Percentiles rank a stretch among this genome's conserved stretches.
phyloP scores from a whole-genome alignment of 345 rosid species.

The rapeseed (Brassica napus) region DNA sequence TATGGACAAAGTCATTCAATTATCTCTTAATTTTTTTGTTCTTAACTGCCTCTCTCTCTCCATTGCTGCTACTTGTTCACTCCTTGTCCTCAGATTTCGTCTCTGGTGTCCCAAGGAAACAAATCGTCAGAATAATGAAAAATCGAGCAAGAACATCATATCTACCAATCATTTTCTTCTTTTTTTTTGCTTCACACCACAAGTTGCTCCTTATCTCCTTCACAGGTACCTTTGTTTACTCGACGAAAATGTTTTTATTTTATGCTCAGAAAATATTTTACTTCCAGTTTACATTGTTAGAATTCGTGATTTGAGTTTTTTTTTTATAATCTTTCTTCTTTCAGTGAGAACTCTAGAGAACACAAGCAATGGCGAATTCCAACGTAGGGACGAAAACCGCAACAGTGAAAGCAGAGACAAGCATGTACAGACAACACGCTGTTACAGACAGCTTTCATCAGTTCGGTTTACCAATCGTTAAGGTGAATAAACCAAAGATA shows the following conservation, averaged over 20 bases:
- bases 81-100: not conserved
- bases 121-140: constrained; percentile 7
- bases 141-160: not conserved
- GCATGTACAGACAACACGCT: constrained; percentile 48
- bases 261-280: not conserved
- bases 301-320: not conserved
- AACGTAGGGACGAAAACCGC: constrained; percentile 43
- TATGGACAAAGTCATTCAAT: too few relatives aligned
- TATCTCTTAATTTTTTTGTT: too few relatives aligned
- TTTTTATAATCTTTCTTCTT: not conserved
- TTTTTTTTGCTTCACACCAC: constrained; percentile 6
- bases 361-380: constrained; percentile 40
- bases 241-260: not conserved
- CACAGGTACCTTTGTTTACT: not conserved
- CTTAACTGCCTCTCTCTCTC: too few relatives aligned
- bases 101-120: not conserved
- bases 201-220: constrained; percentile 5
- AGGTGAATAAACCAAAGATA: constrained; percentile 45
- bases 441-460: constrained; percentile 40
- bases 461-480: constrained; percentile 30
- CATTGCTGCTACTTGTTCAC: not conserved
- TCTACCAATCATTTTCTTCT: not conserved
- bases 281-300: not conserved
- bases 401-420: constrained; percentile 53
- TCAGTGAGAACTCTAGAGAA: not conserved